A percentile compares a stretch with the other conserved stretches of the same genome.
phyloP scores from a whole-genome alignment of 2,329 filamentous ascomycete species.

The Aspergillus hiratsukae region DNA sequence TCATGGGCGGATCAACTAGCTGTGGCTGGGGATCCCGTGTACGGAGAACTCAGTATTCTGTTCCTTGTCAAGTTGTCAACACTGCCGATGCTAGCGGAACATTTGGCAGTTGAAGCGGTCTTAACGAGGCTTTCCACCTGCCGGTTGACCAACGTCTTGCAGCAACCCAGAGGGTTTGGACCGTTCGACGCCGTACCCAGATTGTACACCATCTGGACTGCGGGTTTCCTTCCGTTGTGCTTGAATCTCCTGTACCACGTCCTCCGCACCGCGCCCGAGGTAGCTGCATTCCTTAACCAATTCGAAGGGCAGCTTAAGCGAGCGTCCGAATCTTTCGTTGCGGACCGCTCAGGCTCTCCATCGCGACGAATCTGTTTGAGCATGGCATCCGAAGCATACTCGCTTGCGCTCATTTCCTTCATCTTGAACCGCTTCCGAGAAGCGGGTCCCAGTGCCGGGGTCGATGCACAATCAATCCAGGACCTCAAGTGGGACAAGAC shows the following conservation, averaged over 20 bases:
- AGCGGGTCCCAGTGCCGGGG: constrained; percentile 58
- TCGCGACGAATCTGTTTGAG: constrained; percentile 65
- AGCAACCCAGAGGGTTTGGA: constrained; percentile 62
- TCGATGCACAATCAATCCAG: constrained; percentile 60
- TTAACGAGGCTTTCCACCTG: constrained; percentile 75
- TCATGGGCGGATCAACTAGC: constrained; percentile 88
- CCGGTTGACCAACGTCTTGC: constrained; percentile 72
- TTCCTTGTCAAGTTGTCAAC: constrained; percentile 85
- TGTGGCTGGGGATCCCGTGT: constrained; percentile 76
- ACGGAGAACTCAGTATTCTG: constrained; percentile 84
- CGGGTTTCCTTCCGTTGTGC: constrained; percentile 79
- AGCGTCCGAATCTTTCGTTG: constrained; percentile 67
- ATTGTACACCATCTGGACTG: constrained; percentile 85
- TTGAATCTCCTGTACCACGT: constrained; percentile 83
- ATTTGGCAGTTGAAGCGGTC: constrained; percentile 81
- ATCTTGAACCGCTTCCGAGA: constrained; percentile 65
- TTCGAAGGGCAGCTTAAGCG: constrained; percentile 75
- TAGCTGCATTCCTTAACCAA: constrained; percentile 81
- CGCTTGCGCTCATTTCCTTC: constrained; percentile 67
- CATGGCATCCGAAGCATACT: constrained; percentile 72
- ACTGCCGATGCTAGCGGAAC: constrained; percentile 76
- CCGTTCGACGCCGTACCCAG: constrained; percentile 73
- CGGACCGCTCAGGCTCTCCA: constrained; percentile 35
- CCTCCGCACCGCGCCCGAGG: constrained; percentile 74
- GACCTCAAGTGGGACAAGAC: constrained; percentile 70